Evolutionary conservation across 441 rosid species (phyloP).

Genomic region (Populus hybrid): DNA sequence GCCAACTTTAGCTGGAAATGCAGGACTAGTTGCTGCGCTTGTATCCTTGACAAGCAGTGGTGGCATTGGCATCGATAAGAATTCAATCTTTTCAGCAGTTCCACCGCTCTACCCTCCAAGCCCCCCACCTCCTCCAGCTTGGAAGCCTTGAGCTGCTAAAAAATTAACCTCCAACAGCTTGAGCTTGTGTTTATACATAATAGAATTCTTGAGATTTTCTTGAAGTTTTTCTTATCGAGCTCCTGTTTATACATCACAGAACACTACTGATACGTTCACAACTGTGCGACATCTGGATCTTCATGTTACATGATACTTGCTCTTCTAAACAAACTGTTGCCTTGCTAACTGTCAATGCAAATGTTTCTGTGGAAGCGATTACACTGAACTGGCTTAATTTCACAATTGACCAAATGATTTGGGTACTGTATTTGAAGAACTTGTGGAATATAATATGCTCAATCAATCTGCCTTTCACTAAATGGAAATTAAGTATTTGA

Average conservation of each 20-base stretch:
- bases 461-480: neutral
- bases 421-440: neutral
- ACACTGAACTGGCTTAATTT: neutral
- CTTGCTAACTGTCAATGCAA: too few species aligned
- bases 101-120: conserved; percentile 64
- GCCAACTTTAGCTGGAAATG: conserved; percentile 77
- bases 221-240: neutral
- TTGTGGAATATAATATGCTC: neutral
- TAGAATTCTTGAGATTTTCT: neutral
- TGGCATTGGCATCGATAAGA: conserved; percentile 48
- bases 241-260: neutral
- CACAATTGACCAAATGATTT: neutral
- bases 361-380: neutral
- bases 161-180: neutral
- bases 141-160: conserved; percentile 57
- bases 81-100: conserved; percentile 55
- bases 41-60: conserved; percentile 57
- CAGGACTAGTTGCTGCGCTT: conserved; percentile 78
- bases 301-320: neutral
- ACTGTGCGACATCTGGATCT: neutral
- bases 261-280: neutral
- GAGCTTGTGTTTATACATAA: neutral
- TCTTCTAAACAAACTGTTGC: neutral
- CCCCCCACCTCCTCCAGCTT: conserved; percentile 73
- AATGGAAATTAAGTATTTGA: neutral